A percentile compares a stretch with the other conserved stretches of the same genome.
Evolutionary conservation across 306 rosid species (phyloP).

Genomic region (Hippophae rhamnoides): DNA sequence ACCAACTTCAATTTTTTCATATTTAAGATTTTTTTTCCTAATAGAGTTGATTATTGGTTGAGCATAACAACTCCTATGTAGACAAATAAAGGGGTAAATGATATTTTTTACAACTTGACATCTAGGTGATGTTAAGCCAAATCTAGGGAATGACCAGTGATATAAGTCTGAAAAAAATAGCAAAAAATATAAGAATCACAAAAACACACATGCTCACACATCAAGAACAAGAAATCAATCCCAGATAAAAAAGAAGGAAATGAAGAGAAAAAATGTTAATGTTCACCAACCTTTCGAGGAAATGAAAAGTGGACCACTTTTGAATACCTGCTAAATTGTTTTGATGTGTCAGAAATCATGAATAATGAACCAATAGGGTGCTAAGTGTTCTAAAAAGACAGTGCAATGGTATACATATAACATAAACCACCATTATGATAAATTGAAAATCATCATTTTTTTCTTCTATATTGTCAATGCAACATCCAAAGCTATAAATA

Average conservation of each 20-base stretch:
- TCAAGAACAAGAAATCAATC: background rate
- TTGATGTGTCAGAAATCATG: slow-evolving; percentile 27
- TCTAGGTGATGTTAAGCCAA: too few relatives aligned
- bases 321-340: slow-evolving; percentile 70
- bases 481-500: background rate
- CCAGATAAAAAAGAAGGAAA: slow-evolving; percentile 6
- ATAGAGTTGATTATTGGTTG: too few relatives aligned
- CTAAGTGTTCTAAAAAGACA: background rate
- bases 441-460: background rate
- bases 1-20: too few relatives aligned
- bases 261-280: slow-evolving; percentile 1
- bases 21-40: too few relatives aligned
- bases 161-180: background rate
- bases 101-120: too few relatives aligned
- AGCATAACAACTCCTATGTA: too few relatives aligned
- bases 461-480: background rate
- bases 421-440: background rate
- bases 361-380: slow-evolving; percentile 7
- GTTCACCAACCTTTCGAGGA: slow-evolving; percentile 80
- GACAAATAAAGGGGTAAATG: too few relatives aligned
- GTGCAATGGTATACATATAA: background rate
- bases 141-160: background rate
- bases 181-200: background rate
- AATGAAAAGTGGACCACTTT: slow-evolving; percentile 96
- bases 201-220: background rate